These are phyloP conservation scores for Backusella psychrophila DNA, from an alignment of 192 early-diverging fungal species.

Conservation along the genomic window DNA sequence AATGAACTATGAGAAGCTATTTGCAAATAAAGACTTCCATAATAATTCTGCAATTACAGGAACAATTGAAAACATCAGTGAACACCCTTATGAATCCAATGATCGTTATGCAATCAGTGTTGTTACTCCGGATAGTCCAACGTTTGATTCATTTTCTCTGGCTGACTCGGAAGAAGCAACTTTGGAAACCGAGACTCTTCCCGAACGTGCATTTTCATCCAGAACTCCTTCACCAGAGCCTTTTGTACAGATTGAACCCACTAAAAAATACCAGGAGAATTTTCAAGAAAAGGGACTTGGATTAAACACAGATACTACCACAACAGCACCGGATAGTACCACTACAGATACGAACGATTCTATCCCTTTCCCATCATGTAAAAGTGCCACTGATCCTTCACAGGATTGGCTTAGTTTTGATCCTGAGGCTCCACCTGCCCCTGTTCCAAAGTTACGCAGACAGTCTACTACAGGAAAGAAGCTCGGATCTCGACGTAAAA, in stretches of 20 bases:
- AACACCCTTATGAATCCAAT: neutral
- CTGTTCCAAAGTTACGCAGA: neutral
- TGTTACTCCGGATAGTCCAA: neutral
- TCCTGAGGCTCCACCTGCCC: constrained; percentile 3
- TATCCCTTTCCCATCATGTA: neutral
- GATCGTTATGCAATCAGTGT: neutral
- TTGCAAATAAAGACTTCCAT: constrained; percentile 29
- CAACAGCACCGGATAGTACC: neutral
- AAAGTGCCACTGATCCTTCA: constrained; percentile 17
- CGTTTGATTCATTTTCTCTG: neutral
- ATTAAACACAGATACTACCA: neutral
- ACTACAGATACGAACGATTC: neutral
- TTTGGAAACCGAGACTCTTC: neutral
- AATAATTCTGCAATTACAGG: constrained; percentile 26
- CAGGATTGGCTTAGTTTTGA: constrained; percentile 9
- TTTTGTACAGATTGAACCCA: neutral
- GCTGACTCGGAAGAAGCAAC: neutral
- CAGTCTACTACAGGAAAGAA: neutral
- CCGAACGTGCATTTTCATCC: neutral
- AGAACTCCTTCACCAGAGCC: neutral
- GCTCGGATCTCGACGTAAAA: neutral
- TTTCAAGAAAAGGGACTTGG: constrained; percentile 9
- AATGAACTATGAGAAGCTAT: constrained; percentile 22
- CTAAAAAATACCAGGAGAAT: neutral
- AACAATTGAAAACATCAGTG: constrained; percentile 13